Conservation (phyloP, 2,329 filamentous ascomycete species). For the Colletotrichum camelliae region DNA sequence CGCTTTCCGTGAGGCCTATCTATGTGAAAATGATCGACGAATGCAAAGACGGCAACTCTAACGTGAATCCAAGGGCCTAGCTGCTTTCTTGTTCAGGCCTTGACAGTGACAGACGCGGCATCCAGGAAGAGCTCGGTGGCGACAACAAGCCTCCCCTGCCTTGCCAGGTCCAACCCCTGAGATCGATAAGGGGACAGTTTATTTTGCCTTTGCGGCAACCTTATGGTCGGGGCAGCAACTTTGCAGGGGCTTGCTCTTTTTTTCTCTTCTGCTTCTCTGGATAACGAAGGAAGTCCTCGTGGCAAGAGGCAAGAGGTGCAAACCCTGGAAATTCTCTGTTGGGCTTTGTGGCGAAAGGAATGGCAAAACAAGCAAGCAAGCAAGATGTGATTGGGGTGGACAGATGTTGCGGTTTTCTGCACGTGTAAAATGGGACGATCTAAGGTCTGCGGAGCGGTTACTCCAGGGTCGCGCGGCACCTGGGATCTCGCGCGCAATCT, state of each 20-base stretch:
- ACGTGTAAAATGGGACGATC: background rate
- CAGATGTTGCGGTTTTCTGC: background rate
- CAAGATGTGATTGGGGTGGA: background rate
- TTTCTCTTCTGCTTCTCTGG: background rate
- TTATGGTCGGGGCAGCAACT: background rate
- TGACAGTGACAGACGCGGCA: background rate
- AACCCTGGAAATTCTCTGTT: background rate
- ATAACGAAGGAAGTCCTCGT: background rate
- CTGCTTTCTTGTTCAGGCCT: background rate
- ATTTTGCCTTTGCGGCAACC: background rate
- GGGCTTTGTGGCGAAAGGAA: background rate
- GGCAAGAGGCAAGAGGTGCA: background rate
- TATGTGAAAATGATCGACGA: background rate
- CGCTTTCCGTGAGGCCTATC: rapidly evolving
- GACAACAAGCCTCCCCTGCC: background rate
- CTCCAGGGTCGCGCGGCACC: background rate
- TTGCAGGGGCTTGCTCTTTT: background rate
- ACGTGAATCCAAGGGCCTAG: background rate
- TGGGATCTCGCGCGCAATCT: background rate
- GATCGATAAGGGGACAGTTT: background rate
- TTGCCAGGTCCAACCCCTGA: background rate
- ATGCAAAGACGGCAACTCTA: background rate
- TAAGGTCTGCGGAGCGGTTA: background rate
- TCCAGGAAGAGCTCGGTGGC: background rate
- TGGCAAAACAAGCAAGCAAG: background rate